A percentile compares a stretch with the other conserved stretches of the same genome.
Evolutionary conservation across 2,329 filamentous ascomycete genomes (phyloP).

Genomic region (Harringtonia aguacate): DNA sequence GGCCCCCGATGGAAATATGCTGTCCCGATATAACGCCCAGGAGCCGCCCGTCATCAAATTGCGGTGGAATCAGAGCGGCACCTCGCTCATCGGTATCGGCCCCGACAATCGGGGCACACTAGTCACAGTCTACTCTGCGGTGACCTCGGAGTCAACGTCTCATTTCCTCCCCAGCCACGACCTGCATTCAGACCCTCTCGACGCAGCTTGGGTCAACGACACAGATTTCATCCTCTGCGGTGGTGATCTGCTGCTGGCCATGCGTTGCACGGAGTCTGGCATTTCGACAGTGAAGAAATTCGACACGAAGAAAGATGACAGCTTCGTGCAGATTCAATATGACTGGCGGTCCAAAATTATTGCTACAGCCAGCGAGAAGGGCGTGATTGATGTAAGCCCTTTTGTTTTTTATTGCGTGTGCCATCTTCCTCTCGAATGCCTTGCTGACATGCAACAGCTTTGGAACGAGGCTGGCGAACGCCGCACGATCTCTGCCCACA

Average conservation of each 20-base stretch:
- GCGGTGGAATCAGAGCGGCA: slow-evolving; percentile 47
- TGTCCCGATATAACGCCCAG: slow-evolving; percentile 43
- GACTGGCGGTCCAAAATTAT: slow-evolving; percentile 41
- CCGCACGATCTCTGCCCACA: slow-evolving; percentile 47
- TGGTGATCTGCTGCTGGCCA: slow-evolving; percentile 39
- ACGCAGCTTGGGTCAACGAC: slow-evolving; percentile 50
- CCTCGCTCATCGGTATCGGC: slow-evolving; percentile 45
- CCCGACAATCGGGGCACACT: slow-evolving; percentile 42
- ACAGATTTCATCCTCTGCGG: slow-evolving; percentile 49
- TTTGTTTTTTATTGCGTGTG: neutral
- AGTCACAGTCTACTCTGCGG: slow-evolving; percentile 42
- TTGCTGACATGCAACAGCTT: slow-evolving; percentile 25
- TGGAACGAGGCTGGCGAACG: slow-evolving; percentile 44
- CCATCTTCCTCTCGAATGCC: neutral
- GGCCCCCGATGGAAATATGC: slow-evolving; percentile 35
- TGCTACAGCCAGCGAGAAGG: slow-evolving; percentile 50
- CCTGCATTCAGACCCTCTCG: slow-evolving; percentile 38
- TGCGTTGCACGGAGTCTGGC: slow-evolving; percentile 33
- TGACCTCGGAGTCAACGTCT: slow-evolving; percentile 31
- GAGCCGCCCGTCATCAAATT: slow-evolving; percentile 53
- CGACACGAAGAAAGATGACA: slow-evolving; percentile 41
- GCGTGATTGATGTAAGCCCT: slow-evolving; percentile 47
- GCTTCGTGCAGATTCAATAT: slow-evolving; percentile 44
- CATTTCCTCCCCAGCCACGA: slow-evolving; percentile 39
- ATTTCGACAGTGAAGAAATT: slow-evolving; percentile 39